Percentiles rank a stretch among this genome's conserved stretches.
Conservation (phyloP, 2,329 filamentous ascomycete species). For the Bertia moriformis region DNA sequence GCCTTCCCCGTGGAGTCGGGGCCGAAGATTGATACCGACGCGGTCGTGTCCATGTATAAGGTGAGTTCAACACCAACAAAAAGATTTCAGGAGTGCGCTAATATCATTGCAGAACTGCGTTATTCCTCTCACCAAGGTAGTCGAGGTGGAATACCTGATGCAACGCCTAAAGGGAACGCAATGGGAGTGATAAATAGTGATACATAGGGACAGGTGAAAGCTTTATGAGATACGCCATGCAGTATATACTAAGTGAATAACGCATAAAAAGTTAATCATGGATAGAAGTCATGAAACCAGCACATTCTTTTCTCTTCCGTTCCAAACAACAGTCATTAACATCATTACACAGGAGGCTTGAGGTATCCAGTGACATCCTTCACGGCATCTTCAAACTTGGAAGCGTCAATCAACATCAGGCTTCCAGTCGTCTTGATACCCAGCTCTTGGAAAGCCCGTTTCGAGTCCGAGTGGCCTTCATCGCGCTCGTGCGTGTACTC, state of each 20-base stretch:
- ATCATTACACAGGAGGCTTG: background rate
- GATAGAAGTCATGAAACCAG: background rate
- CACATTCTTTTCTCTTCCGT: too few relatives aligned
- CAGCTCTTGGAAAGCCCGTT: slow-evolving; percentile 49
- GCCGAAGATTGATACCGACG: slow-evolving; percentile 49
- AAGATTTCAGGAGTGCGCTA: too few relatives aligned
- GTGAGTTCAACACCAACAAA: too few relatives aligned
- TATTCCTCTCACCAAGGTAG: slow-evolving; percentile 54
- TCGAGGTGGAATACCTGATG: slow-evolving; percentile 60
- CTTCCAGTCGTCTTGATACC: slow-evolving; percentile 46
- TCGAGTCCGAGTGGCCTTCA: slow-evolving; percentile 47
- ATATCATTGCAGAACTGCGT: slow-evolving; percentile 33
- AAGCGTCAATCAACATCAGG: slow-evolving; percentile 41
- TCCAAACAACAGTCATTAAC: too few relatives aligned
- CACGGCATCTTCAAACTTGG: slow-evolving; percentile 28
- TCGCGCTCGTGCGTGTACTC: slow-evolving; percentile 43
- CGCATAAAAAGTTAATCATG: too few relatives aligned
- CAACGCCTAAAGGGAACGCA: slow-evolving; percentile 32
- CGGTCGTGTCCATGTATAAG: slow-evolving; percentile 44
- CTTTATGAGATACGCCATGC: too few relatives aligned
- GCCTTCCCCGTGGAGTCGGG: slow-evolving; percentile 23
- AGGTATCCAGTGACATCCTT: background rate
- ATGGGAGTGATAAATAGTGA: slow-evolving; percentile 1
- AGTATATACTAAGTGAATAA: too few relatives aligned
- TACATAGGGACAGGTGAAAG: too few relatives aligned